Base-by-base conservation (phyloP, 2,329 filamentous ascomycete species). In the Lanzia echinophila region DNA sequence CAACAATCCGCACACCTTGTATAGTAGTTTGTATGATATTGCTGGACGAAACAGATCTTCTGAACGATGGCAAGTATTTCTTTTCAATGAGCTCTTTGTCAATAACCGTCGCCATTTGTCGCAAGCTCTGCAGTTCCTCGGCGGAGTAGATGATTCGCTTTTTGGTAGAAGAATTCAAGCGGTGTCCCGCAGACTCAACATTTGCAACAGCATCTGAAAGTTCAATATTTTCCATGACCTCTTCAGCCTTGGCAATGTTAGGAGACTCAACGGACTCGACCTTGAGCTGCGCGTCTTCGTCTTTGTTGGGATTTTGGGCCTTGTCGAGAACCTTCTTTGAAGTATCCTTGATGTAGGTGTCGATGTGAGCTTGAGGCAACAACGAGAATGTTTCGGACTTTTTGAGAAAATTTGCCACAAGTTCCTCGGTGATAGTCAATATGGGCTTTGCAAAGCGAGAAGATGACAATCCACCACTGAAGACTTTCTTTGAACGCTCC, bases 371-470 rank as follows among this genome's bases (percentile, higher is more conserved):
- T n/a, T 22, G 24, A 13, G 47, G 53, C 3, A 55, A 41, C 13
- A 13, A 38, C n/a, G 24, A n/a, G 4, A 51, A 47, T 12, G 47
- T 55, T 31, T 52, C 1, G 13, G 53, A 51, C n/a, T 42, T 34
- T 24, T 33, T 41, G 15, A 46, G n/a, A 41, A 51, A 51, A 15
- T 42, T 17, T 8, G 41, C 17, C 28, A 51, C 47, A 41, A 52
- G 32, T 24, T 6, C 42, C 46, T 51, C 42, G n/a, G 53, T 46
- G n/a, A 46, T 12, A 31, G 24, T 20, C 19, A 52, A 38, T 1
- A 51, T 44, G 2, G 39, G 48, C 15, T 50, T 45, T 28, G 53
- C 50, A 34, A 52, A 55, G 34, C 47, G 39, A 50, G 53, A 55
- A 15, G 53, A 51, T 45, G 47, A 44, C 33, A 55, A 22, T 12